Conservation (phyloP, 441 rosid species). For the Eruca vesicaria region DNA sequence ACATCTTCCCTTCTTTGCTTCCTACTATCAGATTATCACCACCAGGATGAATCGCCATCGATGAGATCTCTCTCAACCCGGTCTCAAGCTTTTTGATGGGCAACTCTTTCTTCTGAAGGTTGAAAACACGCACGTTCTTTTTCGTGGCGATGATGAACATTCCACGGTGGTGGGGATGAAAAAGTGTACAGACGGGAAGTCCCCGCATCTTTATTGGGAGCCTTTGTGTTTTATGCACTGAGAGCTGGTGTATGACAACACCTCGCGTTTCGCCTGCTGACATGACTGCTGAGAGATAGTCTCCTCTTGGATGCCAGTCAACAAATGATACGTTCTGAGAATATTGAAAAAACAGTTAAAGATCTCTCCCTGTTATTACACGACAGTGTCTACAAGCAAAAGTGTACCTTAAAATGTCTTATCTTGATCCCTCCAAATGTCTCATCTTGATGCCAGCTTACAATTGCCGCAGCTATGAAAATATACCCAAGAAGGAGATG, state of each 20-base stretch:
- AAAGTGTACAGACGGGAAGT: conserved; percentile 70
- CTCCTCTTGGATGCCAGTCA: conserved; percentile 96
- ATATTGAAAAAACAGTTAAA: neutral
- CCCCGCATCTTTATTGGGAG: conserved; percentile 82
- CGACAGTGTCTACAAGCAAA: neutral
- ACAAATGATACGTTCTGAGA: conserved; percentile 63
- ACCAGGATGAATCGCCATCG: conserved; percentile 78
- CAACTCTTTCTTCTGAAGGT: conserved; percentile 48
- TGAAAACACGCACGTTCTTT: conserved; percentile 79
- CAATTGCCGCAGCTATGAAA: conserved; percentile 41
- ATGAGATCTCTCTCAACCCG: conserved; percentile 46
- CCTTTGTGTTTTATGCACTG: conserved; percentile 49
- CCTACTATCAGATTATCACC: conserved; percentile 94
- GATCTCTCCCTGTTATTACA: neutral
- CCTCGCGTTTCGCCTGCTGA: conserved; percentile 86
- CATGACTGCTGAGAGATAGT: conserved; percentile 81
- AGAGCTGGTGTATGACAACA: conserved; percentile 68
- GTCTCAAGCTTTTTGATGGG: conserved; percentile 82
- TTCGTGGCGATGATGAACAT: conserved; percentile 71
- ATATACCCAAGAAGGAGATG: neutral
- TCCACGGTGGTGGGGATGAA: conserved; percentile 72
- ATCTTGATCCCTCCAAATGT: conserved; percentile 62
- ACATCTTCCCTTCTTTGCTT: conserved; percentile 88
- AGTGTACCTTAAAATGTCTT: conserved; percentile 75
- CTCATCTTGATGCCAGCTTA: conserved; percentile 80